Evolutionary conservation across 495 filamentous ascomycete genomes (phyloP).

Genomic region (Melanomma pulvis-pyrius): DNA sequence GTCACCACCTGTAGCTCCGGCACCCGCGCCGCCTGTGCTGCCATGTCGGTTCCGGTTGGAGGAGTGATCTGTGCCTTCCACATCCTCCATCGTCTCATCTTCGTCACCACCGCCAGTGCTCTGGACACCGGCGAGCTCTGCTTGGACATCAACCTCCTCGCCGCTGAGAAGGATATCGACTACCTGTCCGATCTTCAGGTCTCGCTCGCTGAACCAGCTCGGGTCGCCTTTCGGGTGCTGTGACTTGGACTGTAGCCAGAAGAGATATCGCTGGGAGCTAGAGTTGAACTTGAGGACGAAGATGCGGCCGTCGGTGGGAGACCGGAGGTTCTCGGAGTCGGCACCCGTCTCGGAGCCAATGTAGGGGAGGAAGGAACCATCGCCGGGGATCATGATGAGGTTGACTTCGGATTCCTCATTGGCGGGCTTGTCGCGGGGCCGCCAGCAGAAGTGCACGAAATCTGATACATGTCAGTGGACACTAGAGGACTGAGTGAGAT

Average conservation of each 20-base stretch:
- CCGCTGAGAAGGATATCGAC: constrained; percentile 84
- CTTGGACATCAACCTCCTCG: constrained; percentile 81
- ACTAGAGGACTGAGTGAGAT: background rate
- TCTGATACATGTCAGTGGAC: constrained; percentile 52
- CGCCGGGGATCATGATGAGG: constrained; percentile 85
- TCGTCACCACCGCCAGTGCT: constrained; percentile 58
- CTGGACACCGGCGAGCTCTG: constrained; percentile 69
- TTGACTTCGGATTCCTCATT: constrained; percentile 71
- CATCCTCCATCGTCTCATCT: constrained; percentile 84
- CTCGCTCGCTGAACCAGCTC: constrained; percentile 77
- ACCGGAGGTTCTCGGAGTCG: constrained; percentile 55
- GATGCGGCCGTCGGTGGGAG: constrained; percentile 81
- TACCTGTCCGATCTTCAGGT: constrained; percentile 78
- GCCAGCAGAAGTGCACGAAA: constrained; percentile 96
- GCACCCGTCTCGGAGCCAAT: constrained; percentile 47
- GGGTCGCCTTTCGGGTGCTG: constrained; percentile 74
- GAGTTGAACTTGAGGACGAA: constrained; percentile 93
- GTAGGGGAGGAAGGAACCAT: constrained; percentile 84
- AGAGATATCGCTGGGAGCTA: constrained; percentile 87
- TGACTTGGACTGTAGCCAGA: constrained; percentile 91
- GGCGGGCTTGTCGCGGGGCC: constrained; percentile 63
- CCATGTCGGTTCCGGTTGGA: constrained; percentile 61
- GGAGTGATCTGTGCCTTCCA: constrained; percentile 65
- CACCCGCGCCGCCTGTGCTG: constrained; percentile 73
- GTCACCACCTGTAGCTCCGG: constrained; percentile 86